Percentiles rank a stretch among this genome's conserved stretches.
Evolutionary conservation across 2,329 filamentous ascomycete genomes (phyloP).

Genomic region (Albifimbria verrucaria): DNA sequence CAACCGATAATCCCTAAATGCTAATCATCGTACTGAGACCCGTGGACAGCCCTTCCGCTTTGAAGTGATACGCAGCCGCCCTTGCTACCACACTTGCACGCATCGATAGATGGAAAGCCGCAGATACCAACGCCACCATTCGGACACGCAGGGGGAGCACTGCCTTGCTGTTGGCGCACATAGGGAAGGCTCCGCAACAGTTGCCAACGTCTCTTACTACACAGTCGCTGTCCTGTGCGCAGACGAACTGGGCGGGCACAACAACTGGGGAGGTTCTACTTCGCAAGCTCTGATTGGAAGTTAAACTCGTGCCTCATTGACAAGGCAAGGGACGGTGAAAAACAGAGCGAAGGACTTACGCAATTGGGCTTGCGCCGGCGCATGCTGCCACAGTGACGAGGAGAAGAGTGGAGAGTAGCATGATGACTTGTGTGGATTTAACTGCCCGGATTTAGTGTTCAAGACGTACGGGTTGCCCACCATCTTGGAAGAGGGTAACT

Average conservation of each 20-base stretch:
- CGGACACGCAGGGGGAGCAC: constrained; percentile 6
- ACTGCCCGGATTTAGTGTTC: not conserved
- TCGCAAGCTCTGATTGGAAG: not conserved
- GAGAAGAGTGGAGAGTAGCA: not conserved
- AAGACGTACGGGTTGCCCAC: too few species aligned
- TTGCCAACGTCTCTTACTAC: constrained; percentile 10
- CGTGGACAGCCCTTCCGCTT: not conserved
- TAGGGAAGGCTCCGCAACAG: constrained; percentile 11
- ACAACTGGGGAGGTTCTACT: too few species aligned
- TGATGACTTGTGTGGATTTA: not conserved
- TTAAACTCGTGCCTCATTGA: not conserved
- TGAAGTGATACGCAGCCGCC: constrained; percentile 8
- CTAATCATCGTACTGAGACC: not conserved
- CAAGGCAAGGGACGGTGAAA: too few species aligned
- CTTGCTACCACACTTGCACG: constrained; percentile 5
- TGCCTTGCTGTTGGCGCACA: constrained; percentile 7
- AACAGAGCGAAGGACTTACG: too few species aligned
- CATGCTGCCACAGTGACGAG: not conserved
- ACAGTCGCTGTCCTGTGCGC: constrained; percentile 7
- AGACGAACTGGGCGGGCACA: not conserved
- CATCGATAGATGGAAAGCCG: constrained; percentile 6
- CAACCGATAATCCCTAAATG: not conserved
- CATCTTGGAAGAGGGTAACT: too few species aligned
- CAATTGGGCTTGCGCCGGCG: not conserved
- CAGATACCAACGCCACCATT: constrained; percentile 8